Base-by-base conservation (phyloP, 495 filamentous ascomycete species). In the Pyrenula aspistea region DNA sequence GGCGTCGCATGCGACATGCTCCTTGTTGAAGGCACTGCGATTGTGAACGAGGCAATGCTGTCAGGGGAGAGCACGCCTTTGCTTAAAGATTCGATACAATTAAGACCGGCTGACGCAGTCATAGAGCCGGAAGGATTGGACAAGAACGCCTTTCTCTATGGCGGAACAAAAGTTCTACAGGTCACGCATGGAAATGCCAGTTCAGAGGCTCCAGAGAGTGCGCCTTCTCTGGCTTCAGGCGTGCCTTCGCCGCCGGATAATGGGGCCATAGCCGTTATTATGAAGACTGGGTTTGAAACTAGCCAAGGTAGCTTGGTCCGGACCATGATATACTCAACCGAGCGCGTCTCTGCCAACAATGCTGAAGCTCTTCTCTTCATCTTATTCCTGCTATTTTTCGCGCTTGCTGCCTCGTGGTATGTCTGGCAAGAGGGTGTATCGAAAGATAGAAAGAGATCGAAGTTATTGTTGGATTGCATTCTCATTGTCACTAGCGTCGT, bases 291-390 rank as follows among this genome's bases (percentile, higher is more conserved):
- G 2, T 99, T 99, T 61, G 93, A 99, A 73, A 99, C 93, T 8
- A 96, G 91, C 57, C 93, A 99, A 70, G 93, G 93, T 60, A 96
- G 88, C 67, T 78, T 99, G 57, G 93, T 99, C 49, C 89, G 93
- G 25, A 99, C 93, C 52, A 99, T 99, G 93, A 97, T 99, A 61
- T 99, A 96, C 73, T 96, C 94, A 2, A 99, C 93, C 3, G 93
- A 99, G 68, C 89, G 92, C 64, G 93, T 99, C 25, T 97, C 92
- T 48, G 93, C 93, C 57, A 95, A 95, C 73, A 97, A 99, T 64
- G 84, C 79, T 53, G 93, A 99, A 69, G 93, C 93, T 2, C 72
- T 99, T 12, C 71, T 95, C 31, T 99, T 99, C 74, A 99, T 99
- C 60, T 77, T 97, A 52, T 99, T 99, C 76, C 79, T 99, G 2